Percentiles rank a stretch among this genome's conserved stretches.
Evolutionary conservation across 805 yeast genomes (phyloP).

Genomic region (Millerago galiae): DNA sequence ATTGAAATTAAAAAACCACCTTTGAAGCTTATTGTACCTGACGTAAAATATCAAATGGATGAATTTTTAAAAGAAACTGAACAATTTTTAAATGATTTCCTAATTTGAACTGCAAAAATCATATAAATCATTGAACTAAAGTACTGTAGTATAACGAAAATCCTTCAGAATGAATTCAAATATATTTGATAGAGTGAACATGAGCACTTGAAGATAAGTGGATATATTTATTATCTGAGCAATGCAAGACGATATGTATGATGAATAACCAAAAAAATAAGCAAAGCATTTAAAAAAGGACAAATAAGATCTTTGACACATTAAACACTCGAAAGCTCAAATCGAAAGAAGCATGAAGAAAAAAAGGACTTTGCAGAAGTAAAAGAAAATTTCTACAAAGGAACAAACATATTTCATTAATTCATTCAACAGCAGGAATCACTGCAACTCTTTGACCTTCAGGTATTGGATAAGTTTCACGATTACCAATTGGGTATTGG

Average conservation of each 20-base stretch:
- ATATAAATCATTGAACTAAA: neutral
- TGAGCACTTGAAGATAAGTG: no score
- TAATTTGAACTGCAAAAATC: neutral
- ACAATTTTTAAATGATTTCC: neutral
- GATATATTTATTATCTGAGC: no score
- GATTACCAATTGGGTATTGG: slow-evolving; percentile 15
- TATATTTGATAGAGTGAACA: no score
- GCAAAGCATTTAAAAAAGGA: no score
- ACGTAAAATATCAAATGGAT: slow-evolving; percentile 1
- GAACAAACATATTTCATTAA: neutral
- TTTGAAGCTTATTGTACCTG: neutral
- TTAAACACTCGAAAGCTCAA: no score
- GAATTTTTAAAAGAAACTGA: slow-evolving; percentile 5
- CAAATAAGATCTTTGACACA: no score
- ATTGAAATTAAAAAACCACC: neutral
- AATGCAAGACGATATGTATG: no score
- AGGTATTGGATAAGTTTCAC: slow-evolving; percentile 21
- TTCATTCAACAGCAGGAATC: neutral
- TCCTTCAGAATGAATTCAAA: no score
- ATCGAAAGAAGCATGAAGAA: no score
- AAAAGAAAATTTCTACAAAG: no score
- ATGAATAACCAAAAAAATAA: no score
- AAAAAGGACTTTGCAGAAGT: no score
- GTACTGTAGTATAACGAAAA: neutral
- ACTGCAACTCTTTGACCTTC: slow-evolving; percentile 15